A percentile compares a stretch with the other conserved stretches of the same genome.
phyloP scores from a whole-genome alignment of 441 rosid genomes.

The Isatis lusitanica region DNA sequence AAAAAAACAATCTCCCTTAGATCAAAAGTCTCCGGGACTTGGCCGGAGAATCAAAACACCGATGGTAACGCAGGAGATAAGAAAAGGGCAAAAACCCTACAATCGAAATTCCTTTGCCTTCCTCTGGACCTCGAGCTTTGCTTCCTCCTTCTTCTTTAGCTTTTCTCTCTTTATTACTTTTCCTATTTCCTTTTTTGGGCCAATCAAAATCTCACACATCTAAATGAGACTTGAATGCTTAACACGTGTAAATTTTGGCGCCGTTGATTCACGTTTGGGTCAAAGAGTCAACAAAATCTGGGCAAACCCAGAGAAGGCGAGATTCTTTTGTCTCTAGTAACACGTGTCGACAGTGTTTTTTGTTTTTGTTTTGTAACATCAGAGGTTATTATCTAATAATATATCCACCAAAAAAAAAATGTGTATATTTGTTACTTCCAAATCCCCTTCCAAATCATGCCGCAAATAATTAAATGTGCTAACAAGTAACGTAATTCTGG shows the following conservation, averaged over 20 bases:
- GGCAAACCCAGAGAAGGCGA: slow-evolving; percentile 18
- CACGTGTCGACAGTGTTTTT: slow-evolving; percentile 31
- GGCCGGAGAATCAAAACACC: slow-evolving; percentile 25
- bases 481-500: slow-evolving; percentile 4
- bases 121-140: slow-evolving; percentile 23
- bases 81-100: slow-evolving; percentile 37
- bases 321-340: slow-evolving; percentile 30
- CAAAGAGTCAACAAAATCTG: slow-evolving; percentile 39
- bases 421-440: background rate
- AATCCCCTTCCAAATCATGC: background rate
- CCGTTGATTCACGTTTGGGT: slow-evolving; percentile 41
- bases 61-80: slow-evolving; percentile 20
- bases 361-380: background rate
- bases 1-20: slow-evolving; percentile 22
- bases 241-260: slow-evolving; percentile 28
- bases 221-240: background rate
- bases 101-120: slow-evolving; percentile 4
- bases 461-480: background rate
- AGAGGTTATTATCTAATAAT: background rate
- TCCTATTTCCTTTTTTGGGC: background rate
- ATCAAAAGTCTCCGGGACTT: slow-evolving; percentile 39
- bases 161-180: slow-evolving; percentile 1
- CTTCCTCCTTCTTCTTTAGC: slow-evolving; percentile 16
- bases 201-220: slow-evolving; percentile 21
- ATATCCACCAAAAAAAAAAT: slow-evolving; percentile 6